Base-by-base conservation (phyloP, 352 stramenopile species). In the Aphanomyces astaci region DNA sequence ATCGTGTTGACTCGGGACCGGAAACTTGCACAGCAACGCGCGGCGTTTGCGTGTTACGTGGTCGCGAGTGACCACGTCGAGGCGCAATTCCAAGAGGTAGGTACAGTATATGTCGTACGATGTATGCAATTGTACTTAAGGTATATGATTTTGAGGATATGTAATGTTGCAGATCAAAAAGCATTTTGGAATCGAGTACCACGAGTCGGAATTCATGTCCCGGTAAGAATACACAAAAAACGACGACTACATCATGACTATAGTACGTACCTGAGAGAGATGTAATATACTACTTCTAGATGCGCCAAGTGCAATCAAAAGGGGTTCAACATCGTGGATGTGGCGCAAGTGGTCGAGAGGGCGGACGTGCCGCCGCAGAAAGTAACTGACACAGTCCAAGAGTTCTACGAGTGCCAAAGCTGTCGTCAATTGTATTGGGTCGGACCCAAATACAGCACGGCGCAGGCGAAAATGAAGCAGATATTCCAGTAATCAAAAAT, bases 381-480 rank as follows among this genome's bases (percentile, higher is more conserved):
- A 25, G 84, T 89, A 30, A 63, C 89, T 3, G 73, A 84, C 53
- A 46, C 84, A 10, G 78, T 89, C 51, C 77, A 74, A 15, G 80
- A 90, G 59, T 91, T 71, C 87, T 92, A 80, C 75, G 76, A 84
- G 49, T 92, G 84, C 62, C 66, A 74, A 0, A 70, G 73, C 39
- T 91, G 84, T 73, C 72, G 77, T 51, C 86, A 89, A 43, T 75
- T 92, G 31, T 92, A 83, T 62, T 91, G 82, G 84, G 84, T 87
- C 62, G 82, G 84, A 13, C 84, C 82, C 40, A 92, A 92, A 74
- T 90, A 87, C 72, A 77, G 78, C 22, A 68, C 62, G 2, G 62
- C 62, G 4, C 62, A 68, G 11, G 62, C 62, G 25, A 68, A 68
- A 32, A 68, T 68, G 62, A 22, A 64, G 24, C 27, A 64, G 24